A percentile compares a stretch with the other conserved stretches of the same genome.
Conservation (phyloP, 2,329 filamentous ascomycete genomes). For the Epichloe typhina region DNA sequence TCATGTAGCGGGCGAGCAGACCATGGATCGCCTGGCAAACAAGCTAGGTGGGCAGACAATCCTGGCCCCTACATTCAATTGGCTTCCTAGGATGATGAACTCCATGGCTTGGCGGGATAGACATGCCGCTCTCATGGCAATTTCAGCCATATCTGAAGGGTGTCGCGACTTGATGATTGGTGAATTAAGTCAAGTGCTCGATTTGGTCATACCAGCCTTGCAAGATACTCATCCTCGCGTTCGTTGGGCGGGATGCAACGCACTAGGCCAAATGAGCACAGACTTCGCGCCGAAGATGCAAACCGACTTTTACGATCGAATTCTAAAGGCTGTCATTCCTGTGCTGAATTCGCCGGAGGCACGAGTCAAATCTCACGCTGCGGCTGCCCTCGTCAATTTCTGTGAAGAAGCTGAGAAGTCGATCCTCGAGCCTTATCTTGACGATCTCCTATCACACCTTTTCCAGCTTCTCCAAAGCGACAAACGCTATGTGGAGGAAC, state of each 20-base stretch:
- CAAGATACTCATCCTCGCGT: conserved; percentile 86
- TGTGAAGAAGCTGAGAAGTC: conserved; percentile 95
- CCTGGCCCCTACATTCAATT: conserved; percentile 84
- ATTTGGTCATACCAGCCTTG: conserved; percentile 85
- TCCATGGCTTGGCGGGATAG: conserved; percentile 90
- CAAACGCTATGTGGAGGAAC: conserved; percentile 94
- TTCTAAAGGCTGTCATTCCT: conserved; percentile 83
- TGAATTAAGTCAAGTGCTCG: conserved; percentile 85
- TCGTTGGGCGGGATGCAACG: conserved; percentile 94
- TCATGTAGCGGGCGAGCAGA: conserved; percentile 94
- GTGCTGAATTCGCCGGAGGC: conserved; percentile 83
- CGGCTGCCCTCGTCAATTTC: conserved; percentile 96
- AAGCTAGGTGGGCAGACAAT: conserved; percentile 93
- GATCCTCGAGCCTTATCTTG: conserved; percentile 84
- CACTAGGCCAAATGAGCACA: conserved; percentile 98
- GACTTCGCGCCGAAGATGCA: conserved; percentile 98
- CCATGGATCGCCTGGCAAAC: conserved; percentile 94
- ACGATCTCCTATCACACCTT: conserved; percentile 71
- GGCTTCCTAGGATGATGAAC: conserved; percentile 95
- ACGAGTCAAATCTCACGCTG: conserved; percentile 90
- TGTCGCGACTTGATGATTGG: conserved; percentile 92
- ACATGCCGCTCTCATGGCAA: conserved; percentile 95
- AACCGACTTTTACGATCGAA: conserved; percentile 78
- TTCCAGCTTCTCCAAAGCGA: conserved; percentile 80
- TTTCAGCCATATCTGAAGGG: conserved; percentile 95